Base-by-base conservation (phyloP, 331 rosid species). In the Prunus yedoensis region DNA sequence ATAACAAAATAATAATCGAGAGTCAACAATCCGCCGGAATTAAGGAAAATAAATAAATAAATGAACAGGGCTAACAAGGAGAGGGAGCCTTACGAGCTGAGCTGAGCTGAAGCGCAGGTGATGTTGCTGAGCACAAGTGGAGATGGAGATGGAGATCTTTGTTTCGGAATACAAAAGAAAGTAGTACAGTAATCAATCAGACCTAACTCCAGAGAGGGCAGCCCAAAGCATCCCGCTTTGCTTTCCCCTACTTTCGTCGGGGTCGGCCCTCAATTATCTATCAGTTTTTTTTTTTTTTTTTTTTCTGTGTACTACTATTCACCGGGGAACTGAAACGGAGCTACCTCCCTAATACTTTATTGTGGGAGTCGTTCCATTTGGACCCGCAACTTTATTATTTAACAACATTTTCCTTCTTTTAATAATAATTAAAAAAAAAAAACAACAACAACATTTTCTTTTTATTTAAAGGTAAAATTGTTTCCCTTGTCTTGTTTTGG, bases 61-160 rank as follows among this genome's bases (percentile, higher is more conserved):
- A 35, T 21, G 20, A 23, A 15, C 50, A 4, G 3, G 27, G 27
- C 21, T 13, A 28, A 74, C 7, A 74, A 51, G 53, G 41, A 54
- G 16, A 57, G 10, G 60, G 20, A 28, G 64, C 66, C 79, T 65
- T 65, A 75, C 79, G 20, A 53, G 73, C 38, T 32, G 38, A 32
- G 38, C n/a, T 32, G 38, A 32, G 38, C 72, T 74, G 52, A 63
- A 50, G 15, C 64, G 73, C 56, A 47, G 65, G 64, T 75, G 56
- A 11, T 16, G 15, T 16, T 17, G 27, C 53, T 65, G 53, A 75
- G 3, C 76, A 28, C 52, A 23, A 3, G 63, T 38, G 45, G 45
- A 21, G 57, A 16, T 50, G 74, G 28, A 50, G 74, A 50, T 75
- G 66, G 38, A 21, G 73, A 75, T 75, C 71, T 53, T 65, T 35